phyloP scores from a whole-genome alignment of 768 basidiomycete genomes.

The Calocera cornea region DNA sequence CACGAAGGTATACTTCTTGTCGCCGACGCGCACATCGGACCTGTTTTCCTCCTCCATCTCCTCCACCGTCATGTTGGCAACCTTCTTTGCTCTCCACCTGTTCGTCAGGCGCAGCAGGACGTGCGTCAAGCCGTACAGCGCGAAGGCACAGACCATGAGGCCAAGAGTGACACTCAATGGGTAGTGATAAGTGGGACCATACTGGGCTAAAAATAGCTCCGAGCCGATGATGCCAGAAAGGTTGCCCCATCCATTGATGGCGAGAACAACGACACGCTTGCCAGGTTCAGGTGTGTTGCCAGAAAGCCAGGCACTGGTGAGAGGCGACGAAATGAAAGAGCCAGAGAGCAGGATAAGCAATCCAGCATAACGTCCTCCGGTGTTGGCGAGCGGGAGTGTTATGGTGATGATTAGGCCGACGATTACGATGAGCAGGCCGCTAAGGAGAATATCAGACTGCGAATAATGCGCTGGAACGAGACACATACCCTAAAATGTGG shows the following conservation, averaged over 20 bases:
- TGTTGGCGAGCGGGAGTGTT: background rate
- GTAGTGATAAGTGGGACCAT: slow-evolving; percentile 11
- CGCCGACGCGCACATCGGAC: slow-evolving; percentile 9
- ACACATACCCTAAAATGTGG: slow-evolving; percentile 15
- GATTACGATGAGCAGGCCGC: slow-evolving; percentile 3
- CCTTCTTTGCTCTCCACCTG: slow-evolving; percentile 7
- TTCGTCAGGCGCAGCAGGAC: slow-evolving; percentile 9
- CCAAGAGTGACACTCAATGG: slow-evolving; percentile 13
- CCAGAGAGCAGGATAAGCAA: background rate
- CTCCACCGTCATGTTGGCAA: slow-evolving; percentile 11
- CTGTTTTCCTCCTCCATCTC: slow-evolving; percentile 12
- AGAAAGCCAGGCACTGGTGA: slow-evolving; percentile 5
- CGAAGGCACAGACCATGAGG: slow-evolving; percentile 8
- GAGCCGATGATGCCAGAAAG: slow-evolving; percentile 10
- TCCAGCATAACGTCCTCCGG: background rate
- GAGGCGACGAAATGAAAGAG: background rate
- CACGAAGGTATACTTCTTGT: slow-evolving; percentile 16
- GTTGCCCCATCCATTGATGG: slow-evolving; percentile 13
- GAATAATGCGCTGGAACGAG: background rate
- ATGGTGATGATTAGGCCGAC: background rate
- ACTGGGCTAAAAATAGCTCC: slow-evolving; percentile 11
- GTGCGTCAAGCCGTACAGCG: slow-evolving; percentile 4
- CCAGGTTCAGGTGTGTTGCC: slow-evolving; percentile 14
- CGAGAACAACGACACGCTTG: slow-evolving; percentile 12
- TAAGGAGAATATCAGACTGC: background rate